These are phyloP conservation scores for Penicillium canariense DNA, from an alignment of 495 filamentous ascomycete species.

Conservation along the genomic window DNA sequence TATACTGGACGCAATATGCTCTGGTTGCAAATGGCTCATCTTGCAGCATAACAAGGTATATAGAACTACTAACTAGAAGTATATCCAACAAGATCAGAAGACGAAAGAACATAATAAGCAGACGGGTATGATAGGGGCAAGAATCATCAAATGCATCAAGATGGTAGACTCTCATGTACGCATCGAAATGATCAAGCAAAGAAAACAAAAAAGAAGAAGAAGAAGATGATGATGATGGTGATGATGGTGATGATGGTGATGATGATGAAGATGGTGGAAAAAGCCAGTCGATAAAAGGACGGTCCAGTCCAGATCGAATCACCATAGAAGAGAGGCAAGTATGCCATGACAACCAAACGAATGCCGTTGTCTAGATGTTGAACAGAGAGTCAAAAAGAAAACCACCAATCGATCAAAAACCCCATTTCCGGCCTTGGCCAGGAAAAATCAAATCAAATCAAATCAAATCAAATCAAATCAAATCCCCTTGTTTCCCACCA, in stretches of 20 bases:
- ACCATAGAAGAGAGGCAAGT: background rate
- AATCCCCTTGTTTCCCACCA: conserved; percentile 13
- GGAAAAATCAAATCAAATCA: conserved; percentile 12
- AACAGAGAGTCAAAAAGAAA: background rate
- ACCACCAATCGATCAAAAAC: background rate
- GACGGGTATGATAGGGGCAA: conserved; percentile 13
- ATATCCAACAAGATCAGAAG: conserved; percentile 7
- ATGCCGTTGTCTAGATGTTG: background rate
- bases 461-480: conserved; percentile 13
- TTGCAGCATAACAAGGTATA: background rate
- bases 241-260: background rate
- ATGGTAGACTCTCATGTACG: background rate
- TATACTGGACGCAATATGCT: background rate
- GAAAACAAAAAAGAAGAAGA: conserved; percentile 5
- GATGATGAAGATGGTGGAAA: background rate
- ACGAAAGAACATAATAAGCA: background rate
- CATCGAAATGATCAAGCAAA: conserved; percentile 8
- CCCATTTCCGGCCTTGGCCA: conserved; percentile 5
- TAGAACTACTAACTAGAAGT: conserved; percentile 2
- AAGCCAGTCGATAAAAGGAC: too few species aligned
- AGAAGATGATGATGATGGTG: background rate
- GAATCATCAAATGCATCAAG: conserved; percentile 19
- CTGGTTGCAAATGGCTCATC: background rate
- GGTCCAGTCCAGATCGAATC: too few species aligned
- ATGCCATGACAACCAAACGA: conserved; percentile 4